Percentiles rank a stretch among this genome's conserved stretches.
Evolutionary conservation across 2,329 filamentous ascomycete species (phyloP).

Genomic region (Pseudogymnoascus sp.): DNA sequence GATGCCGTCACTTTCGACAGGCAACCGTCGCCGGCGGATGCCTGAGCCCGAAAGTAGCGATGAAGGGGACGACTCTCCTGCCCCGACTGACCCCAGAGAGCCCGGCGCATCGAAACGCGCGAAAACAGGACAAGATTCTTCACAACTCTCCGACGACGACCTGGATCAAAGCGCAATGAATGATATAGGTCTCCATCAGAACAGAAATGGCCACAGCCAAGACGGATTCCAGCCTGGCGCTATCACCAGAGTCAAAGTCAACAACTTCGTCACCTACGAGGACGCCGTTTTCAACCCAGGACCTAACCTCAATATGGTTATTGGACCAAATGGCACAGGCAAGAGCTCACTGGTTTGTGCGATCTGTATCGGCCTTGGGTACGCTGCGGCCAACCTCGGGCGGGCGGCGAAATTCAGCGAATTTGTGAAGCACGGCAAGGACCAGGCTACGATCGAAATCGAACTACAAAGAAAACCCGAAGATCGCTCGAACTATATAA

Average conservation of each 20-base stretch:
- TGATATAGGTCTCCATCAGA: not conserved
- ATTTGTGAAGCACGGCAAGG: constrained; percentile 84
- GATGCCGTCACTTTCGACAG: constrained; percentile 3
- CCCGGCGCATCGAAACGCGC: not conserved
- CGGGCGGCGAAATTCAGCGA: constrained; percentile 78
- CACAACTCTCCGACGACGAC: constrained; percentile 3
- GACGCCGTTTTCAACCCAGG: constrained; percentile 85
- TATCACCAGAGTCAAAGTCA: constrained; percentile 77
- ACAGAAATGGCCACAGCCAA: constrained; percentile 5
- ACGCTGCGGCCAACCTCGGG: constrained; percentile 71
- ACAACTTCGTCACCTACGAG: constrained; percentile 92
- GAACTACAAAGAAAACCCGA: constrained; percentile 64
- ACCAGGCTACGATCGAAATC: constrained; percentile 77
- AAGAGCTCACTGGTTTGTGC: constrained; percentile 97
- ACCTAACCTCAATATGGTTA: constrained; percentile 94
- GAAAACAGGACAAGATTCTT: not conserved
- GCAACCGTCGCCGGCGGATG: not conserved
- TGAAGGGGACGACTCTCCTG: not conserved
- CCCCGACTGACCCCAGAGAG: not conserved
- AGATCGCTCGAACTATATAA: constrained; percentile 58
- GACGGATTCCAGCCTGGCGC: constrained; percentile 57
- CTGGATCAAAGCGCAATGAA: constrained; percentile 2
- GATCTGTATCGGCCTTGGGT: constrained; percentile 87
- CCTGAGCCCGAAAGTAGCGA: not conserved
- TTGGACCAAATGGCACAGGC: constrained; percentile 96